Conservation (phyloP, 768 basidiomycete genomes). For the Coprinellus micaceus region DNA sequence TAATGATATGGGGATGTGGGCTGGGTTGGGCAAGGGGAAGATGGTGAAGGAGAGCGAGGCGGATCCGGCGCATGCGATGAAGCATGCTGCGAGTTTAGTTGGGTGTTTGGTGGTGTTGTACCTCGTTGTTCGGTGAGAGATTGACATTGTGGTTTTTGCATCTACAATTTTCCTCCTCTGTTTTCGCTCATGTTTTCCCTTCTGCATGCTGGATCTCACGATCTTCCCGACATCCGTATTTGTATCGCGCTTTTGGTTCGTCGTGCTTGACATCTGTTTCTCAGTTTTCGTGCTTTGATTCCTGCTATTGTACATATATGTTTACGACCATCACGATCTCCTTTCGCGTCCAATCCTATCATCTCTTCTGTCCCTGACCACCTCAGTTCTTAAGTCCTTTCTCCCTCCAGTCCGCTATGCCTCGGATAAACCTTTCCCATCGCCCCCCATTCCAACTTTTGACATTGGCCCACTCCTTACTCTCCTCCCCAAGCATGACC, state of each 20-base stretch:
- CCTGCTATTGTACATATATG: not conserved
- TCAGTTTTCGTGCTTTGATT: not conserved
- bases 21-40: not conserved
- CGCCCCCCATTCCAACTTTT: slow-evolving; percentile 17
- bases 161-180: too few relatives aligned
- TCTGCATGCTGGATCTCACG: too few relatives aligned
- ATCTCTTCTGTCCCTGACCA: not conserved
- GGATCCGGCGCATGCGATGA: not conserved
- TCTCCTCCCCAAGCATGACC: slow-evolving; percentile 15
- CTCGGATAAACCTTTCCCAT: slow-evolving; percentile 15
- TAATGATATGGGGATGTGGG: not conserved
- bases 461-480: slow-evolving; percentile 17
- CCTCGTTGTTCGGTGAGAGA: not conserved
- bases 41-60: not conserved
- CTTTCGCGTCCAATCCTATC: not conserved
- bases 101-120: not conserved
- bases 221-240: not conserved
- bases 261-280: not conserved
- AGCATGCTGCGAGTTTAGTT: slow-evolving; percentile 1
- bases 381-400: too few relatives aligned
- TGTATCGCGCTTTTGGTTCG: not conserved
- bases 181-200: too few relatives aligned
- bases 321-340: not conserved
- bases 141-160: too few relatives aligned
- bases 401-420: too few relatives aligned